Evolutionary conservation across 495 filamentous ascomycete species (phyloP), one percentile per base, ranked within the genome.

Genomic region (Pseudomonodictys pantanalensis): DNA sequence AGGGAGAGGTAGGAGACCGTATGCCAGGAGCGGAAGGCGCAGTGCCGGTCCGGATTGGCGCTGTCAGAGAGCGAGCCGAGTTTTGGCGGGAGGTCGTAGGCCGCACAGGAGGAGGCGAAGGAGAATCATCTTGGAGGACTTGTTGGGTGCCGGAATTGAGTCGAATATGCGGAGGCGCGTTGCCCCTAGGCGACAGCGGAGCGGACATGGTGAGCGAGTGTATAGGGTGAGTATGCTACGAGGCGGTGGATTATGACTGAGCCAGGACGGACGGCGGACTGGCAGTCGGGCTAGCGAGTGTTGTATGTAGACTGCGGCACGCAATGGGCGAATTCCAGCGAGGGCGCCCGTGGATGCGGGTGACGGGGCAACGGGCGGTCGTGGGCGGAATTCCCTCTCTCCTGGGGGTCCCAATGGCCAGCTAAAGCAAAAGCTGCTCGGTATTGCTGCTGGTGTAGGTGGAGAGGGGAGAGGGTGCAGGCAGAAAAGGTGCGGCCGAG

Each of bases 81-180:
- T 41, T 28, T 56, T 71, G 75, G 41, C 67, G 61, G 35, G 72
- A 50, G 62, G 76, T 63, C 67, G 71, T 22, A 66, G 65, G 72
- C 54, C 61, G 64, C 66, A 48, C 64, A 56, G 47, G 70, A 57
- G 52, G 72, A 35, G 52, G 20, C 15, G 38, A 41, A 41, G 52
- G 20, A 41, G 38, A 41, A 41, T 41, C 65, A 44, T 77, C 74
- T 9, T 65, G 48, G 47, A 81, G 74, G 6, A 81, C 74, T 60
- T 85, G 75, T 52, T 82, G 76, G 38, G 72, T 75, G 12, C 77
- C 82, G 12, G 81, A 84, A 58, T 86, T 86, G 28, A 87, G 75
- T 44, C 79, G 76, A 43, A 86, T 79, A 56, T 85, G 83, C 57
- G 81, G 80, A 64, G 73, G 63, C 44, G 60, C 63, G 35, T 66